These are phyloP conservation scores for Xylaria sp. DNA, from an alignment of 495 filamentous ascomycete genomes.

Conservation along the genomic window DNA sequence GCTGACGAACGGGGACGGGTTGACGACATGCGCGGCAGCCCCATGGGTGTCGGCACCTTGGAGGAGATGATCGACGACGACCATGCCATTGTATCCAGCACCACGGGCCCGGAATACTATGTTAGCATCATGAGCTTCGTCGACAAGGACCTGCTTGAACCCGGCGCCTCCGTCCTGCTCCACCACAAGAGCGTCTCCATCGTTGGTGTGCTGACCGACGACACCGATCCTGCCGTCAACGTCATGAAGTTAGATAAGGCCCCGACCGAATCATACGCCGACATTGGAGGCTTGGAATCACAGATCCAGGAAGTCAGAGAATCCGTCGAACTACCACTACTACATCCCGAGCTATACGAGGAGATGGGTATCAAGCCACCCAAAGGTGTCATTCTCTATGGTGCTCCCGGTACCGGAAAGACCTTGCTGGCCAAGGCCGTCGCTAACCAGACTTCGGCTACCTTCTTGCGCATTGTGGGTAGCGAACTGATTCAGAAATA, in stretches of 20 bases:
- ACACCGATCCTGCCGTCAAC: conserved; percentile 92
- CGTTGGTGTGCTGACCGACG: conserved; percentile 95
- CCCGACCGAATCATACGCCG: conserved; percentile 96
- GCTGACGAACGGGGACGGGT: conserved; percentile 96
- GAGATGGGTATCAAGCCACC: conserved; percentile 99
- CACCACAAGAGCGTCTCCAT: conserved; percentile 99
- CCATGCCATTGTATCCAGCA: conserved; percentile 97
- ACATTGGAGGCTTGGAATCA: conserved; percentile 93
- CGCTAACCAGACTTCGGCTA: conserved; percentile 97
- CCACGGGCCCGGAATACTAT: conserved; percentile 98
- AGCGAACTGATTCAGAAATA: conserved; percentile 99
- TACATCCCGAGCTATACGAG: conserved; percentile 98
- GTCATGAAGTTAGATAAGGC: conserved; percentile 99
- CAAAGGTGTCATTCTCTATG: conserved; percentile 99
- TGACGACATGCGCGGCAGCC: conserved; percentile 97
- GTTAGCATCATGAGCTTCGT: conserved; percentile 99
- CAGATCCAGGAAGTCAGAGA: conserved; percentile 99
- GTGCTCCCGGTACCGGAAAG: conserved; percentile 96
- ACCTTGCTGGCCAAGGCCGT: conserved; percentile 97
- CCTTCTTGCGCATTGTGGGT: conserved; percentile 97
- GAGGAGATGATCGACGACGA: conserved; percentile 99
- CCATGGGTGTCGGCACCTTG: conserved; percentile 97
- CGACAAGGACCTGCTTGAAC: conserved; percentile 97
- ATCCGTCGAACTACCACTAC: conserved; percentile 92
- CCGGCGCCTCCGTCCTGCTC: conserved; percentile 91